Evolutionary conservation across 768 basidiomycete species (phyloP).

Genomic region (Xerocomus potaroensis): DNA sequence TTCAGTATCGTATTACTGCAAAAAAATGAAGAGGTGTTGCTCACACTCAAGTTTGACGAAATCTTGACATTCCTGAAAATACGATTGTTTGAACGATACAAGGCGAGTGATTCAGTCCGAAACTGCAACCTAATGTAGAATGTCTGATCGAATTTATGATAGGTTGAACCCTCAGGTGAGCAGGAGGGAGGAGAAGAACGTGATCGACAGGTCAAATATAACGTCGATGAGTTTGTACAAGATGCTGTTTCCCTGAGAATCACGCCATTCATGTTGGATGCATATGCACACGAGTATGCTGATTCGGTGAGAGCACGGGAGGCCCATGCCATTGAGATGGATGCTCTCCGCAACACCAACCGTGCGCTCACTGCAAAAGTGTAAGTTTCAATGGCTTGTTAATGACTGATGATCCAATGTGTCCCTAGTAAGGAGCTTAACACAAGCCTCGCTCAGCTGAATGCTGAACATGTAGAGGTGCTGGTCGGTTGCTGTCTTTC

Average conservation of each 20-base stretch:
- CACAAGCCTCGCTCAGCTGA: conserved; percentile 70
- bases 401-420: conserved; percentile 1
- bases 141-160: neutral
- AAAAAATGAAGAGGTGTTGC: conserved; percentile 78
- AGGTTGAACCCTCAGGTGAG: conserved; percentile 30
- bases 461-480: conserved; percentile 75
- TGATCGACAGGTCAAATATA: conserved; percentile 40
- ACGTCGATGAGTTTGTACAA: conserved; percentile 78
- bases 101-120: conserved; percentile 32
- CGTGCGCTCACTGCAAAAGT: conserved; percentile 71
- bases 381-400: conserved; percentile 43
- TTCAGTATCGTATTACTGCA: conserved; percentile 85
- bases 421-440: conserved; percentile 73
- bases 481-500: conserved; percentile 40
- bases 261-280: conserved; percentile 94
- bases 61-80: conserved; percentile 81
- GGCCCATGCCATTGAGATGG: conserved; percentile 81
- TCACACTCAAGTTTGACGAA: conserved; percentile 87
- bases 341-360: conserved; percentile 77
- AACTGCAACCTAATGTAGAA: neutral
- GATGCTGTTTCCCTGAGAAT: conserved; percentile 84
- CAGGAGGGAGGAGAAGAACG: conserved; percentile 22
- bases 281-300: conserved; percentile 84
- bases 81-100: conserved; percentile 79
- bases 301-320: conserved; percentile 74